Evolutionary conservation across 2,329 filamentous ascomycete species (phyloP), one percentile per base, ranked within the genome.

Genomic region (Metarhizium guizhouense): DNA sequence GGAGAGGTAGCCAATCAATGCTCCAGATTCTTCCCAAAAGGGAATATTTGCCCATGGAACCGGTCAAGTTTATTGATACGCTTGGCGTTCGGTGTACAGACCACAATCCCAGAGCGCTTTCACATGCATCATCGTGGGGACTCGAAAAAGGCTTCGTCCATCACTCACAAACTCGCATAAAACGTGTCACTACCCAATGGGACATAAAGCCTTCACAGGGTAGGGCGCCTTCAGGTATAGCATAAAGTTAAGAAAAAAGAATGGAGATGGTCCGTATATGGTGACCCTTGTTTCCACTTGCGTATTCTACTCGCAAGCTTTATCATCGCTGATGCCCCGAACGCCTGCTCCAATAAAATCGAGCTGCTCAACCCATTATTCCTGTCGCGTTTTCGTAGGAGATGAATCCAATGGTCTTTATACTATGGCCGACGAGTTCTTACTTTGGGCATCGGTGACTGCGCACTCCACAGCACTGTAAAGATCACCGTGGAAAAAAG

Each of bases 401-500:
- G 25, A 11, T 16, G 13, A 14, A 48, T 36, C 3, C n/a, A 20
- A 18, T 18, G n/a, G 18, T 10, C 45, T 29, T 42, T 16, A 54
- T 14, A 49, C 52, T 2, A 49, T 34, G 3, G 13, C 45, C 20
- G 45, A 47, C 20, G 45, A 32, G 34, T 68, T 66, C 47, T 62
- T 67, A 16, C 56, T 58, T 16, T 54, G 55, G 2, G 64, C 65
- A 54, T 67, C 64, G 16, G 60, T 53, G 11, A 70, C 65, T 0
- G 69, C 71, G 3, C 66, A 64, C 38, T 72, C 69, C 5, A 77
- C 67, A 6, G 75, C 75, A 18, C 72, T 72, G 25, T 68, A 63
- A 16, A 79, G 63, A 58, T 79, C 75, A 3, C 74, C 58, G 51
- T 79, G 76, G 65, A 79, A 78, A 57, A 73, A 77, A 0, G 76